These are phyloP conservation scores for Clarireedia hainanense DNA, from an alignment of 2,329 filamentous ascomycete genomes.

Conservation along the genomic window DNA sequence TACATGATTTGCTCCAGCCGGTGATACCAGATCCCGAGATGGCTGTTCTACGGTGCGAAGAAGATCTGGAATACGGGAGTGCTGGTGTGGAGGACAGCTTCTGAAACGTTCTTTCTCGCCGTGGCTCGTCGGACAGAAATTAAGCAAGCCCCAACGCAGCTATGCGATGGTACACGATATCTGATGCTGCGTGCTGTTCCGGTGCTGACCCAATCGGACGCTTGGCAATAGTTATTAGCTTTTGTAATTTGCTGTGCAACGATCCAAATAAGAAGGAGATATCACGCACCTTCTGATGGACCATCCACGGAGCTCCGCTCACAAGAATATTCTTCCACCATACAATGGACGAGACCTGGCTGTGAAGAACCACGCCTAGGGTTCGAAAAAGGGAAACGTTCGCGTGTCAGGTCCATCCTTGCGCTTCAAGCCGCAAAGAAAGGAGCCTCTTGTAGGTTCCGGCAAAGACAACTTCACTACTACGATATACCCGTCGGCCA, in stretches of 20 bases:
- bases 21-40: background rate
- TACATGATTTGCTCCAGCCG: background rate
- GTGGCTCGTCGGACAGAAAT: background rate
- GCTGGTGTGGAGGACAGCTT: background rate
- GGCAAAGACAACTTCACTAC: no score
- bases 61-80: background rate
- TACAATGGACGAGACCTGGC: no score
- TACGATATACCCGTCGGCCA: no score
- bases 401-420: no score
- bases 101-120: constrained; percentile 5
- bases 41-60: background rate
- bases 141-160: background rate
- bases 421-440: no score
- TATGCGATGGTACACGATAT: background rate
- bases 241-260: background rate
- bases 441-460: no score
- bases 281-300: no score
- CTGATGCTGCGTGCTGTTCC: background rate
- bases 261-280: no score
- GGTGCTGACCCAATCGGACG: background rate
- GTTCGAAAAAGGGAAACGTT: no score
- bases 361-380: no score
- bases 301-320: no score
- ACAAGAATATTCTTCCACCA: no score
- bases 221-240: background rate